phyloP scores from a whole-genome alignment of 345 rosid genomes.

The Pseudoturritis turrita region DNA sequence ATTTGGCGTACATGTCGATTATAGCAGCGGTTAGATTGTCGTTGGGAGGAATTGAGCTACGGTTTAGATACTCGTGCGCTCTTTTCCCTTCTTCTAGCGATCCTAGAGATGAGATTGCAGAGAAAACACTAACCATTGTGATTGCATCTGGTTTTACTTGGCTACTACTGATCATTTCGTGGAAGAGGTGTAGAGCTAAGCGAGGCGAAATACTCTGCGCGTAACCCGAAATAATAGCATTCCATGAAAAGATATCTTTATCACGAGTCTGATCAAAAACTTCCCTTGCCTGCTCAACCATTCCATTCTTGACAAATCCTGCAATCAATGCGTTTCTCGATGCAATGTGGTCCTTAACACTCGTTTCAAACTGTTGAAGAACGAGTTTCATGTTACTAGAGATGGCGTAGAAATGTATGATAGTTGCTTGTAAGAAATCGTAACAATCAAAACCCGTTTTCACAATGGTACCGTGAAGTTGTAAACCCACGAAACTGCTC shows the following conservation, averaged over 20 bases:
- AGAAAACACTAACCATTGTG: conserved; percentile 82
- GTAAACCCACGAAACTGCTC: conserved; percentile 46
- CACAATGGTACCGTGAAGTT: conserved; percentile 48
- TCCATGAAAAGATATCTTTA: conserved; percentile 84
- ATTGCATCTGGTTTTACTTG: conserved; percentile 51
- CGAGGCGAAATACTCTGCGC: conserved; percentile 50
- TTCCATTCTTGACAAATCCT: conserved; percentile 57
- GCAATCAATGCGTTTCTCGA: conserved; percentile 68
- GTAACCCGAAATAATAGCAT: conserved; percentile 69
- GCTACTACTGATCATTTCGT: conserved; percentile 51
- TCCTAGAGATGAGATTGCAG: conserved; percentile 61
- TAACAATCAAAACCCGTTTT: conserved; percentile 63
- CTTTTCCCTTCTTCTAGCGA: conserved; percentile 52
- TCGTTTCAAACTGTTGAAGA: conserved; percentile 47
- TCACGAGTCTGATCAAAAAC: conserved; percentile 55
- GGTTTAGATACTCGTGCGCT: conserved; percentile 49
- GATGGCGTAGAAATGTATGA: conserved; percentile 64
- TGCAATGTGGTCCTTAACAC: conserved; percentile 48
- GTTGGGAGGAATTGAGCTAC: conserved; percentile 42
- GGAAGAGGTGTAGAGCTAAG: conserved; percentile 54
- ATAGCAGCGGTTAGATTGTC: conserved; percentile 74
- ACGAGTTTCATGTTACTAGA: conserved; percentile 53
- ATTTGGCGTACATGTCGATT: conserved; percentile 91
- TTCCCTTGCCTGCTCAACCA: conserved; percentile 51
- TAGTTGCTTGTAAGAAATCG: conserved; percentile 62